A percentile compares a stretch with the other conserved stretches of the same genome.
phyloP scores from a whole-genome alignment of 495 filamentous ascomycete species.

The Penicillium lividum region DNA sequence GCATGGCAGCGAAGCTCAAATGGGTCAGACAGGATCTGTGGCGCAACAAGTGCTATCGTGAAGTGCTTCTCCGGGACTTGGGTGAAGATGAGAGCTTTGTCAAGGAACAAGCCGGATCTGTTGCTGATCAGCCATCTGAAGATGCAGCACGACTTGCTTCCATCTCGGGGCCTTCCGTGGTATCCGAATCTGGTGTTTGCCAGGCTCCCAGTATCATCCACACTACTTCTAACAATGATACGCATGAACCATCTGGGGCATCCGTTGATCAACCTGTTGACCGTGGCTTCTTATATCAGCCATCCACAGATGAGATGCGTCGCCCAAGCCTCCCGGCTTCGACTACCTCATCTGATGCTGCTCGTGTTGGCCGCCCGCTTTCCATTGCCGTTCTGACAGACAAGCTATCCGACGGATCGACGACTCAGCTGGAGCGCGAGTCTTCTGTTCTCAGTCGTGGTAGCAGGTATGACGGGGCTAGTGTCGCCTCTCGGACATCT shows the following conservation, averaged over 20 bases:
- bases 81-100: slow-evolving; percentile 62
- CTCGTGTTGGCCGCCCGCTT: slow-evolving; percentile 30
- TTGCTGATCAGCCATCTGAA: slow-evolving; percentile 22
- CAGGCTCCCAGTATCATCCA: slow-evolving; percentile 24
- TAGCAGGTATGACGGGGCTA: slow-evolving; percentile 40
- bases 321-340: slow-evolving; percentile 42
- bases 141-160: slow-evolving; percentile 20
- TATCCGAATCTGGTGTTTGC: slow-evolving; percentile 20
- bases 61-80: slow-evolving; percentile 81
- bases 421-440: slow-evolving; percentile 34
- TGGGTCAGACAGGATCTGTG: slow-evolving; percentile 93
- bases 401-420: neutral
- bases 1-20: slow-evolving; percentile 85
- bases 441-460: slow-evolving; percentile 41
- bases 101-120: slow-evolving; percentile 13
- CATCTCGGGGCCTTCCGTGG: slow-evolving; percentile 24
- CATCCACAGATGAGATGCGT: slow-evolving; percentile 30
- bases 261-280: slow-evolving; percentile 15
- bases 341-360: slow-evolving; percentile 32
- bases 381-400: slow-evolving; percentile 27
- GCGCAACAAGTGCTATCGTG: slow-evolving; percentile 86
- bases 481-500: slow-evolving; percentile 40
- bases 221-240: slow-evolving; percentile 23
- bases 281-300: slow-evolving; percentile 19
- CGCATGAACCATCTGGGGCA: slow-evolving; percentile 10